Conservation (phyloP, 805 yeast genomes). For the Zygoascus tannicola region DNA sequence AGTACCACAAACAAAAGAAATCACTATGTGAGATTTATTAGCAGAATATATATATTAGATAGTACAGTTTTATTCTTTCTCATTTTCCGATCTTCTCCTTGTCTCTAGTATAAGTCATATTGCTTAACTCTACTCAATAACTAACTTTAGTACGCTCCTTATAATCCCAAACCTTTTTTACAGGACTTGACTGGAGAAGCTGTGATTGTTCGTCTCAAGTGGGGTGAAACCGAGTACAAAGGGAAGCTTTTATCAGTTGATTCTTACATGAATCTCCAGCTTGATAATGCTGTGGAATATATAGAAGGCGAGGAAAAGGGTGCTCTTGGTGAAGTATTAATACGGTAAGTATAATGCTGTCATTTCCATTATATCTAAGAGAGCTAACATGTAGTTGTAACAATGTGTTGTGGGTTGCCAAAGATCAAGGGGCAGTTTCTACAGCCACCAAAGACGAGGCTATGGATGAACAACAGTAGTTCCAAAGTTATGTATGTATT, state of each 20-base stretch:
- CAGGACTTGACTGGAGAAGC: constrained; percentile 60
- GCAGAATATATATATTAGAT: no score
- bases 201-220: constrained; percentile 75
- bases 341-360: constrained; percentile 28
- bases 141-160: constrained; percentile 39
- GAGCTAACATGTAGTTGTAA: constrained; percentile 50
- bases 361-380: background rate
- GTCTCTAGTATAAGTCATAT: no score
- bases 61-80: no score
- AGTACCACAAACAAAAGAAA: no score
- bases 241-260: constrained; percentile 76
- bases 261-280: constrained; percentile 82
- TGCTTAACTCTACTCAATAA: background rate
- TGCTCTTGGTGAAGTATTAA: constrained; percentile 65
- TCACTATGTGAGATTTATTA: background rate
- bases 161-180: constrained; percentile 86
- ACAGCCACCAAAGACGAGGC: background rate
- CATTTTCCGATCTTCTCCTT: no score
- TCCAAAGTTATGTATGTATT: no score
- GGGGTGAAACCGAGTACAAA: constrained; percentile 80
- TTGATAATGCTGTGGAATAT: constrained; percentile 51
- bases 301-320: constrained; percentile 42
- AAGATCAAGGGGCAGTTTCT: constrained; percentile 11
- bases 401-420: constrained; percentile 69
- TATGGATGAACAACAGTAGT: no score